These are phyloP conservation scores for Puya raimondii DNA, from an alignment of 176 grass and related monocot genomes.

Conservation along the genomic window DNA sequence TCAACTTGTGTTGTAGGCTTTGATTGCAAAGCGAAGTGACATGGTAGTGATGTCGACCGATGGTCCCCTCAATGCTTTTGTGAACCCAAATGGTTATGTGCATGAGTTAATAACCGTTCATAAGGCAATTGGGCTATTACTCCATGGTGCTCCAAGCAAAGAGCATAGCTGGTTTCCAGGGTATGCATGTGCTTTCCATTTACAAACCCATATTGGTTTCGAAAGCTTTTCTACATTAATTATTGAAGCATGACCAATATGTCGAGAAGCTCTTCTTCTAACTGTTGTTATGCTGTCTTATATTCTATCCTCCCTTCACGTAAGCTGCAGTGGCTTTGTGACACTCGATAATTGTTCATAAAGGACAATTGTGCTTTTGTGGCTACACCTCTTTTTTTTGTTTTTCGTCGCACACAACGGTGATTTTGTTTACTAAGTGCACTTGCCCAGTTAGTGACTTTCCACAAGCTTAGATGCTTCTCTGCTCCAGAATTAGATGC, in stretches of 20 bases:
- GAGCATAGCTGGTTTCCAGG: conserved; percentile 86
- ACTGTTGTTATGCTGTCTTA: not conserved
- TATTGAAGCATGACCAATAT: not conserved
- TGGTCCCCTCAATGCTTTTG: conserved; percentile 41
- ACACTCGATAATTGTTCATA: not conserved
- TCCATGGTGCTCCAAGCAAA: conserved; percentile 36
- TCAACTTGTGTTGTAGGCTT: conserved; percentile 26
- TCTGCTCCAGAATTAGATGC: too few relatives aligned
- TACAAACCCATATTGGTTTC: not conserved
- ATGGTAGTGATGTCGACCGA: conserved; percentile 65
- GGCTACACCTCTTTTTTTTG: too few relatives aligned
- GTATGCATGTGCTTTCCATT: conserved; percentile 27
- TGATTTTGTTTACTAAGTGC: too few relatives aligned
- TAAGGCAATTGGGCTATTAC: conserved; percentile 42
- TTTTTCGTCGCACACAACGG: too few relatives aligned
- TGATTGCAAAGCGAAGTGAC: conserved; percentile 63
- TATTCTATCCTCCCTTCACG: not conserved
- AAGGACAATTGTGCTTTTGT: not conserved
- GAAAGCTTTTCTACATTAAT: not conserved
- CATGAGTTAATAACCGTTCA: conserved; percentile 65
- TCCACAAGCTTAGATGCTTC: too few relatives aligned
- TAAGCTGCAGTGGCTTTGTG: too few relatives aligned
- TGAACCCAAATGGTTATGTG: conserved; percentile 28
- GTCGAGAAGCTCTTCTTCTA: not conserved
- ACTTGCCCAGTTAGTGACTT: too few relatives aligned